Conservation (phyloP, 2,329 filamentous ascomycete genomes). For the Sarocladiaceae sp. region DNA sequence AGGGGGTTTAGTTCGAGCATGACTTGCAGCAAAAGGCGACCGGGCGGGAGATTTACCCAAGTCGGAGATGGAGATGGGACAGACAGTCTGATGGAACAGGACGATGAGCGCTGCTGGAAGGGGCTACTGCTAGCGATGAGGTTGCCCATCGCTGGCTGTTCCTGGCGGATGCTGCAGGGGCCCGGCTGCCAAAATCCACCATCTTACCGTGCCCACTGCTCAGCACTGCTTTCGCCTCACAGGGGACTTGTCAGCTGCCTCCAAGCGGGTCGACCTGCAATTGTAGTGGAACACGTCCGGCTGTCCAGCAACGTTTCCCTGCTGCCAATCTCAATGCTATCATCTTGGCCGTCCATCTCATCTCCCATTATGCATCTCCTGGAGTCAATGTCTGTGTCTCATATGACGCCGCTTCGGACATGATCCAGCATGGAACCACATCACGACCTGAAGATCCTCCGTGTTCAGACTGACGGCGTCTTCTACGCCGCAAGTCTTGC, state of each 20-base stretch:
- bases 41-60: not conserved
- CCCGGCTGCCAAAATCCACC: not conserved
- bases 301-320: not conserved
- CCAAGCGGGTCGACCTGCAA: no score
- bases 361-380: not conserved
- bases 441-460: no score
- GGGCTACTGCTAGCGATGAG: no score
- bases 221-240: not conserved
- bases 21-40: not conserved
- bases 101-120: no score
- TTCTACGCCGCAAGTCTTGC: not conserved
- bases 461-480: no score
- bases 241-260: no score
- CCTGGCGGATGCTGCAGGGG: not conserved
- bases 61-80: no score
- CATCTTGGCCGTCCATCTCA: slow-evolving; percentile 1
- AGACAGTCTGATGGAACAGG: no score
- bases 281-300: not conserved
- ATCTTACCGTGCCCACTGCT: not conserved
- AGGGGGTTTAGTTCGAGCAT: not conserved
- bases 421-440: no score
- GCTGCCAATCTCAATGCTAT: slow-evolving; percentile 7
- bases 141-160: not conserved
- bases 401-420: no score
- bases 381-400: no score